Evolutionary conservation across 1,284 basidiomycete species (phyloP), one percentile per base, ranked within the genome.

Genomic region (Omphalotus olearius): DNA sequence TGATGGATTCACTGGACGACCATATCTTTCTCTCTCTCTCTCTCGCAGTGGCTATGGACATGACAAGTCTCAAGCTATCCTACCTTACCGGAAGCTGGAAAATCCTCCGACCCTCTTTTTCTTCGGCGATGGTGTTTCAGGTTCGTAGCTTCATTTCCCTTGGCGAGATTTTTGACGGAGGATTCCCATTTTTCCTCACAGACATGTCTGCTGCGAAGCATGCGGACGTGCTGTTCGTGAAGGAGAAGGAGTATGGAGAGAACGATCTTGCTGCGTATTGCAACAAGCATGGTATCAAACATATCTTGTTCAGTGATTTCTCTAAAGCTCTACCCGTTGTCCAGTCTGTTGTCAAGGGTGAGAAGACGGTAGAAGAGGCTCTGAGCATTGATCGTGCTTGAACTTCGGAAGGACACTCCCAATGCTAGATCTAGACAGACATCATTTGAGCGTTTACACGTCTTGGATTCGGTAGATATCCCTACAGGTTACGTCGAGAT

Each of bases 101-200:
- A 66, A 82, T 52, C 82, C 84, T 13, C 94, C 94, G 2, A 86
- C 81, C 0, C 73, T 95, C 14, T 94, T 97, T 71, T 97, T 96
- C 80, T 94, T 95, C 59, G 94, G 94, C 0, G 94, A 98, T 64
- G 94, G 94, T 42, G 94, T 96, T 50, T 92, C 89, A 54, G 90
- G 90, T 88, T 52, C 44, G 78, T 66, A 16, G 30, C 14, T 1
- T 42, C 40, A 20, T 23, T 26, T 25, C 46, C 33, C 57, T 35
- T 59, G 49, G 17, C 33, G 30, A 40, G 26, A 30, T 30, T 14
- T 36, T 26, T 14, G 13, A 28, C 42, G 28, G 23, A 23, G n/a
- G n/a, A n/a, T 20, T 53, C 40, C 41, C 39, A 45, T 39, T 45
- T 9, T 9, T 38, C 54, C 26, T 35, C 45, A 49, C 62, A 88